Conservation (phyloP, 2,329 filamentous ascomycete species). For the Alternaria metachromatica region DNA sequence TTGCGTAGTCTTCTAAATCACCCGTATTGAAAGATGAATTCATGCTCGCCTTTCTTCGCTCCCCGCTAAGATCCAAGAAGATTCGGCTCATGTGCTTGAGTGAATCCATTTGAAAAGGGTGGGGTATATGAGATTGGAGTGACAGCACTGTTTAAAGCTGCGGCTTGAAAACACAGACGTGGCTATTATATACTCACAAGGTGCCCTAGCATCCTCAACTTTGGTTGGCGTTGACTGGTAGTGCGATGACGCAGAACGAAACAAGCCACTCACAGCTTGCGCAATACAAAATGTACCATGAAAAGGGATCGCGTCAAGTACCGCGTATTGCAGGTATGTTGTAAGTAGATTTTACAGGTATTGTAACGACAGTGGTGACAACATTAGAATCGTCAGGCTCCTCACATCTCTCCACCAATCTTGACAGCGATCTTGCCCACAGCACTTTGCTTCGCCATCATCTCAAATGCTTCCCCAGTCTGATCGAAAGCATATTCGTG, state of each 20-base stretch:
- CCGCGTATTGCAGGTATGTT: neutral
- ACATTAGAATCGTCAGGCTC: neutral
- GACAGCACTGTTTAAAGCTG: neutral
- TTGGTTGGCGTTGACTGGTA: neutral
- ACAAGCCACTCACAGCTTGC: neutral
- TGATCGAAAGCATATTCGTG: constrained; percentile 24
- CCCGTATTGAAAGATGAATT: neutral
- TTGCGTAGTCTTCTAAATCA: neutral
- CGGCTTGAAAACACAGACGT: neutral
- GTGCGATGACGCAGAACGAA: neutral
- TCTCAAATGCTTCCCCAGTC: constrained; percentile 25
- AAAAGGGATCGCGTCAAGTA: neutral
- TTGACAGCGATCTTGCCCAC: constrained; percentile 34
- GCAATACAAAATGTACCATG: neutral
- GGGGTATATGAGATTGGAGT: neutral
- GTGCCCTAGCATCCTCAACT: neutral
- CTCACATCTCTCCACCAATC: constrained; percentile 6
- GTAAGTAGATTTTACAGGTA: accelerated
- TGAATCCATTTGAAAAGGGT: neutral
- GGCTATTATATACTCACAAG: neutral
- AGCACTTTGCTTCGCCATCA: constrained; percentile 21
- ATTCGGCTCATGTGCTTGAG: neutral
- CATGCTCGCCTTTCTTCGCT: neutral
- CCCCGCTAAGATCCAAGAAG: neutral
- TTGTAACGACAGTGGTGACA: neutral